Base-by-base conservation (phyloP, 2,329 filamentous ascomycete species). In the Colletotrichum sp. region DNA sequence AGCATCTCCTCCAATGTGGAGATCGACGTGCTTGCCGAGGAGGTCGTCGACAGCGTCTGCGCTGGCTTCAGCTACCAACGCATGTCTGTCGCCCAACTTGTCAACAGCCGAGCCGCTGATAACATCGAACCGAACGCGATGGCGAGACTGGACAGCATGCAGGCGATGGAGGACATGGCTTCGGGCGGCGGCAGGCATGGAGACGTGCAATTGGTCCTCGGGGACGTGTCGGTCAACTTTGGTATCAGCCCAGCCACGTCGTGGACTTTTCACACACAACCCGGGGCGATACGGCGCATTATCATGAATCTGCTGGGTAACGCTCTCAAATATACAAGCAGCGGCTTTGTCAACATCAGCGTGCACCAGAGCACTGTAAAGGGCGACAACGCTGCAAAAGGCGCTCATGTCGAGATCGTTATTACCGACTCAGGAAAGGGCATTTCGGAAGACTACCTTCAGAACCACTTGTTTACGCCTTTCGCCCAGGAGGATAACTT, bases 371-470 rank as follows among this genome's bases (percentile, higher is more conserved):
- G 13, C 8, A 2, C 16, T 12, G 24, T 10, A 5, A 32, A 62
- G 15, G n/a, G 32, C 12, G 4, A 24, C 8, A 21, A 75, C 70
- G 0, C 71, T 79, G 1, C 55, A 6, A 21, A 12, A 36, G 26
- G 66, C 72, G 5, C 13, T 24, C 67, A 76, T 8, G 77, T 84
- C 6, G 80, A 78, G 1, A 79, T 92, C 8, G 89, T 86, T 0
- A 88, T 95, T 2, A 86, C 87, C 0, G 93, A 95, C 78, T 93
- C 93, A 0, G 93, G 93, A 1, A 88, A 88, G 60, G 93, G 93
- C 2, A 95, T 95, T 34, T 89, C 89, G 0, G 86, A 90, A 7
- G 90, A 93, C 15, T 95, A 91, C 77, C 84, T 94, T 10, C 86
- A 89, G 26, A 89, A 90, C 8, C 88, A 88, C 16, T 82, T 94